Evolutionary conservation across 192 early-diverging fungal species (phyloP).

Genomic region (Coemansia sp.): DNA sequence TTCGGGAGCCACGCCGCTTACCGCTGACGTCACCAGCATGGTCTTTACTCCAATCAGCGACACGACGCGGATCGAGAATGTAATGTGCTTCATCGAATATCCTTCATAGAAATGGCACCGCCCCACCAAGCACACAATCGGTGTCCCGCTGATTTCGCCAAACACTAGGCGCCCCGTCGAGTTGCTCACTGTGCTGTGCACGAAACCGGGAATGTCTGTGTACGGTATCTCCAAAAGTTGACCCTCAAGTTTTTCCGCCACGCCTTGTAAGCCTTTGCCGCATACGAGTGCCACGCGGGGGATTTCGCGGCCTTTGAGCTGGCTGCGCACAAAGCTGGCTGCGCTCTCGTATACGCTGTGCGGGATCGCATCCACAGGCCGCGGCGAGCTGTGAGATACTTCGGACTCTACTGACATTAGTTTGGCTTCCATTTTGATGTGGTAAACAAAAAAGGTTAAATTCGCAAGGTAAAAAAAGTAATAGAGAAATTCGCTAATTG

Average conservation of each 20-base stretch:
- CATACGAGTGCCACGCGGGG: constrained; percentile 80
- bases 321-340: constrained; percentile 45
- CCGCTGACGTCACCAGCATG: constrained; percentile 80
- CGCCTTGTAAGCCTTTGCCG: constrained; percentile 78
- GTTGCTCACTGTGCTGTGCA: constrained; percentile 60
- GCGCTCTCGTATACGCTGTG: constrained; percentile 55
- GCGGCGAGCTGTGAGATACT: constrained; percentile 17
- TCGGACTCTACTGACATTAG: neutral
- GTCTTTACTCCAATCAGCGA: constrained; percentile 74
- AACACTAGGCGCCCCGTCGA: constrained; percentile 65
- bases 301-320: constrained; percentile 29
- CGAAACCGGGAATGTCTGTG: constrained; percentile 84
- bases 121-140: constrained; percentile 84
- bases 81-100: constrained; percentile 72
- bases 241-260: constrained; percentile 68
- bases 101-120: constrained; percentile 92
- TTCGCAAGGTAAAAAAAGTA: no score
- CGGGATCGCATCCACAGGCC: constrained; percentile 45
- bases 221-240: constrained; percentile 66
- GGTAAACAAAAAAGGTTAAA: neutral
- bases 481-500: no score
- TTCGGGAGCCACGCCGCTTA: constrained; percentile 73
- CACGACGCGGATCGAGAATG: constrained; percentile 86
- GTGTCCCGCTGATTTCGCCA: constrained; percentile 71
- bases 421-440: neutral